phyloP scores from a whole-genome alignment of 495 filamentous ascomycete genomes.

The Xylaria flabelliformis region DNA sequence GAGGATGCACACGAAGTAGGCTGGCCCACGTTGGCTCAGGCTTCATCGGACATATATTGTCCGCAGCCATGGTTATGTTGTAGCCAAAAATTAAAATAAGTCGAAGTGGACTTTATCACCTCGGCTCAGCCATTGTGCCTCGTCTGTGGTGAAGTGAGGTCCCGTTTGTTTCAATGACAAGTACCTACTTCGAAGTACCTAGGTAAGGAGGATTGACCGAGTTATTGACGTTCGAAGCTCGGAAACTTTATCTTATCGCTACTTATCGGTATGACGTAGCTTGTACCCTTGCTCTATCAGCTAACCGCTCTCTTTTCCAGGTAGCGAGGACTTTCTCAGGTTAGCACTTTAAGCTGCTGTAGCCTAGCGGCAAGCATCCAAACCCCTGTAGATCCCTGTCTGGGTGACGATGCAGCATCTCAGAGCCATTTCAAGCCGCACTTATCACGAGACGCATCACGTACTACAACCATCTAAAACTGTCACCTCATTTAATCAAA shows the following conservation, averaged over 20 bases:
- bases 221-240: conserved; percentile 1
- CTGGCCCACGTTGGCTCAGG: conserved; percentile 53
- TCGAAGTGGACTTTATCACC: not conserved
- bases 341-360: not conserved
- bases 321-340: conserved; percentile 12
- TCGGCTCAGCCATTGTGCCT: not conserved
- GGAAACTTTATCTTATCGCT: conserved; percentile 36
- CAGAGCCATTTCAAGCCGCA: conserved; percentile 23
- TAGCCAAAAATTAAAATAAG: conserved; percentile 5
- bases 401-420: conserved; percentile 33
- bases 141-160: not conserved
- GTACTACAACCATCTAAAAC: conserved; percentile 27
- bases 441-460: conserved; percentile 10
- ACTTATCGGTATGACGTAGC: conserved; percentile 28
- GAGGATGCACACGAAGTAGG: conserved; percentile 25
- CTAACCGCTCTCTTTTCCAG: not conserved
- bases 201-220: not conserved
- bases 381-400: conserved; percentile 25
- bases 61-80: conserved; percentile 37
- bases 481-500: conserved; percentile 16
- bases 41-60: conserved; percentile 51
- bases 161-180: not conserved
- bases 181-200: not conserved
- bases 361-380: not conserved
- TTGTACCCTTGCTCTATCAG: conserved; percentile 21